phyloP scores from a whole-genome alignment of 164 flowering plant species.

The Stephania cephalantha region DNA sequence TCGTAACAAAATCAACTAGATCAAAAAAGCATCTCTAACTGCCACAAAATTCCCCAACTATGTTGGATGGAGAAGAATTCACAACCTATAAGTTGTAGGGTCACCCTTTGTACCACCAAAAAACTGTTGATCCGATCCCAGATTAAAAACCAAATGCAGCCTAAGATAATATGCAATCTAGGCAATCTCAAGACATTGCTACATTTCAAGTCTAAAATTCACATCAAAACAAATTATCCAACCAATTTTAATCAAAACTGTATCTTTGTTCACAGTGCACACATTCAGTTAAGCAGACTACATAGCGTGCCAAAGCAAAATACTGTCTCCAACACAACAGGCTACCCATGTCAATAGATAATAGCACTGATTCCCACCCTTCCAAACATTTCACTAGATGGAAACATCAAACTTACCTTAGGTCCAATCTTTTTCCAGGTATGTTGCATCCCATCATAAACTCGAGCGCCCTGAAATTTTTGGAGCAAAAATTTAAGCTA shows the following conservation, averaged over 20 bases:
- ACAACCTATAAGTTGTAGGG: no score
- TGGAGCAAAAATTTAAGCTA: constrained; percentile 24
- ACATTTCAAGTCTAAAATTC: not conserved
- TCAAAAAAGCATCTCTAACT: no score
- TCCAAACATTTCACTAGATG: not conserved
- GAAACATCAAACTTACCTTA: constrained; percentile 30
- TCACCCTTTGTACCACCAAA: no score
- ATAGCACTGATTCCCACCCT: not conserved
- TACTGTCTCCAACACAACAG: not conserved
- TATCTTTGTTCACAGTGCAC: constrained; percentile 7
- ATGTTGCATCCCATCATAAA: constrained; percentile 14
- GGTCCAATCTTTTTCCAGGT: constrained; percentile 3
- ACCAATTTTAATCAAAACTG: not conserved
- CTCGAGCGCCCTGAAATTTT: constrained; percentile 41
- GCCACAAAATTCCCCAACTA: no score
- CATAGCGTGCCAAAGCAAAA: not conserved
- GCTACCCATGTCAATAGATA: not conserved
- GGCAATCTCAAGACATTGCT: not conserved
- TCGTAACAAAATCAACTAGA: no score
- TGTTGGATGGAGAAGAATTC: no score
- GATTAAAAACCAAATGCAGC: no score
- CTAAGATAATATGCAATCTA: not conserved
- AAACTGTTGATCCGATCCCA: no score
- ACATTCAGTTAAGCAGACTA: not conserved
- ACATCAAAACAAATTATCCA: not conserved